Percentiles rank a stretch among this genome's conserved stretches.
These are phyloP conservation scores for Achaetomium macrosporum DNA, from an alignment of 2,329 filamentous ascomycete genomes.

Conservation along the genomic window DNA sequence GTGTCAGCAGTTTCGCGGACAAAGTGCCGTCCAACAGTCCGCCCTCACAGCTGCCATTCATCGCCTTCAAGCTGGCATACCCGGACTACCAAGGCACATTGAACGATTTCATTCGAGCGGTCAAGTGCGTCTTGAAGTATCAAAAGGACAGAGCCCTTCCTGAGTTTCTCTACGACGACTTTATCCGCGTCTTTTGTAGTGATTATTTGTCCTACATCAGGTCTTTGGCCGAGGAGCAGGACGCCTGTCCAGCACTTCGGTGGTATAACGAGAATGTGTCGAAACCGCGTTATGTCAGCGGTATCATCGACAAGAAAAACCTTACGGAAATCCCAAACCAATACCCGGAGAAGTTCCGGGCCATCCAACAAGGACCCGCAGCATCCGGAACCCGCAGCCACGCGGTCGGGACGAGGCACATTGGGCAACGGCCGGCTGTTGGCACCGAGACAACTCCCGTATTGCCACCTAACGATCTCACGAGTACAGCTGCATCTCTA, in stretches of 20 bases:
- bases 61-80: slow-evolving; percentile 38
- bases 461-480: too few species aligned
- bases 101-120: slow-evolving; percentile 40
- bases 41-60: slow-evolving; percentile 28
- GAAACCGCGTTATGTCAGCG: slow-evolving; percentile 27
- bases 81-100: slow-evolving; percentile 37
- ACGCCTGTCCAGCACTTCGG: slow-evolving; percentile 34
- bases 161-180: slow-evolving; percentile 47
- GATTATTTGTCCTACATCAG: slow-evolving; percentile 40
- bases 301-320: slow-evolving; percentile 33
- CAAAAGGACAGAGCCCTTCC: slow-evolving; percentile 31
- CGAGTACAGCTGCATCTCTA: too few species aligned
- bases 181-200: slow-evolving; percentile 39
- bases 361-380: slow-evolving; percentile 4
- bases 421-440: not conserved
- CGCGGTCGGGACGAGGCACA: not conserved
- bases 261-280: slow-evolving; percentile 35
- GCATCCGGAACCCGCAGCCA: not conserved
- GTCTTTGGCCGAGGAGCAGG: slow-evolving; percentile 22
- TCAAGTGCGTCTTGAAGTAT: slow-evolving; percentile 39
- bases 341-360: slow-evolving; percentile 30
- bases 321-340: slow-evolving; percentile 31
- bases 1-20: slow-evolving; percentile 8
- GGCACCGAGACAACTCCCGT: too few species aligned
- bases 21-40: slow-evolving; percentile 20